A percentile compares a stretch with the other conserved stretches of the same genome.
phyloP scores from a whole-genome alignment of 768 basidiomycete species.

The Lactifluus piperatus region DNA sequence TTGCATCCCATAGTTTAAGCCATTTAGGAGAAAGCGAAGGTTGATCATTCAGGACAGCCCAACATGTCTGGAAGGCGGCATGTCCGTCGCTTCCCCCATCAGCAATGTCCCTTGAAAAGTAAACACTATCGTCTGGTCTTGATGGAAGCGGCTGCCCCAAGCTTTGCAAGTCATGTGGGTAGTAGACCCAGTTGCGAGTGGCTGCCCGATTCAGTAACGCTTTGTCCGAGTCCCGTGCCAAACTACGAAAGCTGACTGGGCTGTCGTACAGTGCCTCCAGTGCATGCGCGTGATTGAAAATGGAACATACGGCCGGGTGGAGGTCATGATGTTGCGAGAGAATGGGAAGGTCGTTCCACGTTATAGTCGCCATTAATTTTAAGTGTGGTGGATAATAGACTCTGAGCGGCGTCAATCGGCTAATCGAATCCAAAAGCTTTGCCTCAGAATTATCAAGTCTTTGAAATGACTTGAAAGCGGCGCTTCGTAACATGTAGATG shows the following conservation, averaged over 20 bases:
- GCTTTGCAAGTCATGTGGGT: background rate
- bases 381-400: background rate
- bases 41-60: background rate
- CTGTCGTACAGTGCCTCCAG: background rate
- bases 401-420: background rate
- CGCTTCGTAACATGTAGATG: constrained; percentile 32
- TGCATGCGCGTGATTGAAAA: background rate
- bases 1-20: background rate
- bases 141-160: background rate
- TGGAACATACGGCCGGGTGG: background rate
- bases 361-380: background rate
- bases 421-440: background rate
- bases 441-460: constrained; percentile 17
- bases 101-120: background rate
- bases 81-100: background rate
- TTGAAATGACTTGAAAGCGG: constrained; percentile 34
- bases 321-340: constrained; percentile 9
- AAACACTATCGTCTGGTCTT: background rate
- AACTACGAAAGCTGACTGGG: background rate
- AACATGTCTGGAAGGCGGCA: background rate
- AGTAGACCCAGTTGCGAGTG: constrained; percentile 2
- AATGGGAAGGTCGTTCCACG: background rate
- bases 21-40: background rate
- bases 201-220: background rate
- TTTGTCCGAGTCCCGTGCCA: background rate